phyloP scores from a whole-genome alignment of 805 yeast species.

The Candida mattraensis region DNA sequence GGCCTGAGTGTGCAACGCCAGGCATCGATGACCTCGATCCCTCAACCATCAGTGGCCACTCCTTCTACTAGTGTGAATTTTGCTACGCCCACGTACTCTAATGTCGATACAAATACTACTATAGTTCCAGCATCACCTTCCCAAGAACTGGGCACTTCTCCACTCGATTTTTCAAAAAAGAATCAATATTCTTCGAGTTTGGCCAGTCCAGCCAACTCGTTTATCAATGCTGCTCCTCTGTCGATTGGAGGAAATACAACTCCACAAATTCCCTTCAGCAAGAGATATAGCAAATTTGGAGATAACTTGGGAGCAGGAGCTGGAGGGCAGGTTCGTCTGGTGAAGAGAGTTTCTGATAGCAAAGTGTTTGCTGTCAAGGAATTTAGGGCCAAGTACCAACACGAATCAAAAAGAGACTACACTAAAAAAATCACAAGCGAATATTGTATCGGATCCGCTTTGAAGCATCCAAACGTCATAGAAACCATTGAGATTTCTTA shows the following conservation, averaged over 20 bases:
- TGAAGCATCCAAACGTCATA: slow-evolving; percentile 86
- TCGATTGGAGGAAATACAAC: slow-evolving; percentile 40
- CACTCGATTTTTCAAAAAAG: slow-evolving; percentile 19
- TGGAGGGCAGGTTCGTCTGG: slow-evolving; percentile 84
- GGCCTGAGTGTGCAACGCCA: slow-evolving; percentile 35
- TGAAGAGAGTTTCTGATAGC: slow-evolving; percentile 63
- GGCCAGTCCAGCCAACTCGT: slow-evolving; percentile 10
- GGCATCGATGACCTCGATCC: slow-evolving; percentile 13
- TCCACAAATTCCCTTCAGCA: slow-evolving; percentile 61
- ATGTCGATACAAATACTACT: slow-evolving; percentile 6
- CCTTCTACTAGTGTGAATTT: slow-evolving; percentile 18
- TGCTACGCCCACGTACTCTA: slow-evolving; percentile 14
- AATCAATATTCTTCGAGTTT: slow-evolving; percentile 13
- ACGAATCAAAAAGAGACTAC: slow-evolving; percentile 80
- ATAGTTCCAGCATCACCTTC: slow-evolving; percentile 7
- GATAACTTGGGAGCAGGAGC: slow-evolving; percentile 93
- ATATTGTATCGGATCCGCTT: slow-evolving; percentile 88
- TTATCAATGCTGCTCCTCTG: slow-evolving; percentile 15
- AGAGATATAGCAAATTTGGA: slow-evolving; percentile 78
- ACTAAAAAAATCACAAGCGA: slow-evolving; percentile 92
- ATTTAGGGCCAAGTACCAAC: slow-evolving; percentile 71
- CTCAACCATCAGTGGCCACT: slow-evolving; percentile 13
- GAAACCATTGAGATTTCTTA: slow-evolving; percentile 90
- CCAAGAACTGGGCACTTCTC: slow-evolving; percentile 23
- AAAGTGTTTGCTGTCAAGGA: slow-evolving; percentile 90